Conservation (phyloP, 192 early-diverging fungal genomes). For the Diversispora epigaea region DNA sequence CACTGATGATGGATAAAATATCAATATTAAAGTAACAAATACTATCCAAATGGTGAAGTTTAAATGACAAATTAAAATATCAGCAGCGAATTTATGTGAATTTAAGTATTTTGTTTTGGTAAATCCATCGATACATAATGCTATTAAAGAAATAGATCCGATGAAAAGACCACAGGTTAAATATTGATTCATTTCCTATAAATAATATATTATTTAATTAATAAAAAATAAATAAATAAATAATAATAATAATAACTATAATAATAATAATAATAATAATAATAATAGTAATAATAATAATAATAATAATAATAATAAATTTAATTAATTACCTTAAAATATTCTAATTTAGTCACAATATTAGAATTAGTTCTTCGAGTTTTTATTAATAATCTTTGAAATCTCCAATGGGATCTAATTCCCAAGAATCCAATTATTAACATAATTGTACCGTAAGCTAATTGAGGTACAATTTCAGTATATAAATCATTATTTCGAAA, state of each 20-base stretch:
- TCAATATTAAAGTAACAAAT: constrained; percentile 17
- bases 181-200: constrained; percentile 27
- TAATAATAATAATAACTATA: neutral
- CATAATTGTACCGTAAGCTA: constrained; percentile 38
- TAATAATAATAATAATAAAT: neutral
- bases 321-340: constrained; percentile 11
- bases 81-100: neutral
- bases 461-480: constrained; percentile 44
- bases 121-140: constrained; percentile 19
- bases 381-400: constrained; percentile 8
- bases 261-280: neutral
- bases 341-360: constrained; percentile 21
- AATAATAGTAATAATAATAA: too few relatives aligned
- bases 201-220: neutral
- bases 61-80: constrained; percentile 20
- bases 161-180: constrained; percentile 19
- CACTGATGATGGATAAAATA: constrained; percentile 23
- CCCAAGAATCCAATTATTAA: constrained; percentile 14
- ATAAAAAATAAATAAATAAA: neutral
- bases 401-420: constrained; percentile 21
- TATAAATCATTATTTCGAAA: constrained; percentile 32
- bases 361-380: neutral
- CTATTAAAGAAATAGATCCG: neutral
- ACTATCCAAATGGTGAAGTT: constrained; percentile 21
- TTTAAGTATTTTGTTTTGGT: constrained; percentile 1